Evolutionary conservation across 257 asterid genomes (phyloP), one percentile per base, ranked within the genome.

Genomic region (Solanum chmielewskii): DNA sequence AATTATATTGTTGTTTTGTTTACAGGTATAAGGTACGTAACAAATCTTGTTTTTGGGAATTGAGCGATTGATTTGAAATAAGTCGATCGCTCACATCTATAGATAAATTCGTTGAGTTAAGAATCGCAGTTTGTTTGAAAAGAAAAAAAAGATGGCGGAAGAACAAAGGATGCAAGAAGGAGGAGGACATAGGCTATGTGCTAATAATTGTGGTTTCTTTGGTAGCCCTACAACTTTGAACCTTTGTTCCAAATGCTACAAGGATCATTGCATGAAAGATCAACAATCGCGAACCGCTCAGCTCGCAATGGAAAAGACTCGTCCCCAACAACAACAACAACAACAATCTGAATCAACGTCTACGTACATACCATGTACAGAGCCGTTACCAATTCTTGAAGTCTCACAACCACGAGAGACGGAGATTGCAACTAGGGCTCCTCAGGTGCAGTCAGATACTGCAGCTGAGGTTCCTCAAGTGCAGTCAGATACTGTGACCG

Each of bases 211-310:
- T 29, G 96, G 96, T 5, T 93, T 93, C 76, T 91, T 92, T 76
- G 96, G 96, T n/a, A 92, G 92, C 86, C 90, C 94, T 6, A 89
- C 96, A 9, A 93, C 96, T 4, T 88, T 88, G 29, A 87, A 92
- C 77, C 88, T 93, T 74, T 93, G 96, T 86, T 93, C 96, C 42
- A 93, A 93, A 73, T 93, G 96, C 89, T 92, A 92, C 88, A 92
- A 86, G 23, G 93, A 90, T 64, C 78, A 82, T 76, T 86, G 90
- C 90, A 9, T 88, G 12, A 89, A 91, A 42, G 93, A 93, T 39
- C 89, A 78, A 75, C 91, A 91, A 23, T 69, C 83, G 31, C 83
- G 87, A 35, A 85, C 85, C 18, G 92, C 91, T 2, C 87, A 88
- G 68, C 23, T 88, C 9, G 91, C 91, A 39, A 49, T 91, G 86